These are phyloP conservation scores for Cyclocybe cylindracea DNA, from an alignment of 768 basidiomycete species.

Conservation along the genomic window DNA sequence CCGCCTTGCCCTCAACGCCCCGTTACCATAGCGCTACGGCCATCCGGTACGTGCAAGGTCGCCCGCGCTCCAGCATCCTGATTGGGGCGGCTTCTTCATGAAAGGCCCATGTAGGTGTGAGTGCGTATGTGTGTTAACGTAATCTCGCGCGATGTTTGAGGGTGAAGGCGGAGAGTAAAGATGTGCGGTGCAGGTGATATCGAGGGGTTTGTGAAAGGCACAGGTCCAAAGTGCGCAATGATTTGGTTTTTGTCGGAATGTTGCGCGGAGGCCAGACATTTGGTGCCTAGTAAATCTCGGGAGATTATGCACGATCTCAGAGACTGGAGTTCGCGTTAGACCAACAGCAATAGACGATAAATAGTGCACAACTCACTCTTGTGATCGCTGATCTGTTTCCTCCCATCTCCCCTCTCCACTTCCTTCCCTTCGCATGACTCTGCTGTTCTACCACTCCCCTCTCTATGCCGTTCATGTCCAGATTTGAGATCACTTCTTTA, in stretches of 20 bases:
- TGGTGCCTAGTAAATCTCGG: slow-evolving; percentile 83
- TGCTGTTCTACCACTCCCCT: slow-evolving; percentile 45
- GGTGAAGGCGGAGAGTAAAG: slow-evolving; percentile 61
- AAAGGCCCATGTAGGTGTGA: slow-evolving; percentile 68
- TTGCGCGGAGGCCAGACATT: slow-evolving; percentile 88
- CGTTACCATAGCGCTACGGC: slow-evolving; percentile 86
- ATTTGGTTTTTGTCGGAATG: slow-evolving; percentile 94
- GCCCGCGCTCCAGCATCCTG: slow-evolving; percentile 92
- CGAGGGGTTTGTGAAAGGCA: slow-evolving; percentile 87
- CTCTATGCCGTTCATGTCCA: slow-evolving; percentile 71
- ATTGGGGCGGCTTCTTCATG: slow-evolving; percentile 82
- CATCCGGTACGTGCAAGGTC: slow-evolving; percentile 94
- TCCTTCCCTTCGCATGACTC: slow-evolving; percentile 45
- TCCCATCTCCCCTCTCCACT: slow-evolving; percentile 63
- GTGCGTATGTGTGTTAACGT: slow-evolving; percentile 92
- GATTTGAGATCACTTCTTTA: slow-evolving; percentile 75
- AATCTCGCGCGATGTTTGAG: slow-evolving; percentile 94
- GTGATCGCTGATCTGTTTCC: slow-evolving; percentile 72
- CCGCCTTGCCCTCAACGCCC: slow-evolving; percentile 38
- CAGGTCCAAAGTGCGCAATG: slow-evolving; percentile 88
- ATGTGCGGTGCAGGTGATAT: slow-evolving; percentile 88
- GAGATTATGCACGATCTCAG: slow-evolving; percentile 88
- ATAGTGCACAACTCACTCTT: slow-evolving; percentile 46
- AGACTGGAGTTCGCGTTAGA: slow-evolving; percentile 3
- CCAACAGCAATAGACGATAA: slow-evolving; percentile 6